Conservation (phyloP, 192 early-diverging fungal species). For the Backusella morwellensis region DNA sequence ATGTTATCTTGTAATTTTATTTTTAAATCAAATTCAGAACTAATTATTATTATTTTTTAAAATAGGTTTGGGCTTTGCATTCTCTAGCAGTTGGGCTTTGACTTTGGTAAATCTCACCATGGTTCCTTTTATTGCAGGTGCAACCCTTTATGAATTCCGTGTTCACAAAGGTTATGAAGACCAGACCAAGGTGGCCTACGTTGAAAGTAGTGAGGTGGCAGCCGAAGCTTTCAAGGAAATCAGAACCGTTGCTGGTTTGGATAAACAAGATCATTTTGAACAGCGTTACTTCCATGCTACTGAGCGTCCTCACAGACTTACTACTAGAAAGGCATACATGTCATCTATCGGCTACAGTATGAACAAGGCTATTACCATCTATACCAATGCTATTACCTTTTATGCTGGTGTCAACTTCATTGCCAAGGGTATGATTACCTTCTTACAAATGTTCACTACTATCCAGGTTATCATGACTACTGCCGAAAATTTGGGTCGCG, state of each 20-base stretch:
- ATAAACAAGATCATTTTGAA: constrained; percentile 69
- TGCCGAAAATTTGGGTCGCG: constrained; percentile 54
- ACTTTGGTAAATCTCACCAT: constrained; percentile 69
- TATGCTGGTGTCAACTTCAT: constrained; percentile 56
- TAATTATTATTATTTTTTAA: neutral
- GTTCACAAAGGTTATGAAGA: constrained; percentile 55
- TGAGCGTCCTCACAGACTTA: constrained; percentile 64
- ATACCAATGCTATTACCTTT: constrained; percentile 71
- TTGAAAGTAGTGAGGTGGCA: constrained; percentile 74
- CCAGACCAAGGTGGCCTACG: constrained; percentile 70
- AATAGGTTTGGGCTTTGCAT: constrained; percentile 52
- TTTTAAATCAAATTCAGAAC: neutral
- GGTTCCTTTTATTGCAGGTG: constrained; percentile 56
- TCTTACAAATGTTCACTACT: constrained; percentile 18
- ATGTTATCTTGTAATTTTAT: neutral
- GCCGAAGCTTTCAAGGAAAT: constrained; percentile 81
- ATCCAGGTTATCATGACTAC: constrained; percentile 23
- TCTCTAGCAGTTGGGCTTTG: constrained; percentile 75
- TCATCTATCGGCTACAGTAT: constrained; percentile 71
- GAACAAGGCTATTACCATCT: constrained; percentile 65
- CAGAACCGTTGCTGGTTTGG: constrained; percentile 81
- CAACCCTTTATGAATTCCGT: constrained; percentile 48
- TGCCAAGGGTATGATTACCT: constrained; percentile 14
- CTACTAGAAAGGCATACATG: constrained; percentile 58
- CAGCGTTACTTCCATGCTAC: constrained; percentile 59